Conservation (phyloP, 768 basidiomycete genomes). For the Amanita brunnescens region DNA sequence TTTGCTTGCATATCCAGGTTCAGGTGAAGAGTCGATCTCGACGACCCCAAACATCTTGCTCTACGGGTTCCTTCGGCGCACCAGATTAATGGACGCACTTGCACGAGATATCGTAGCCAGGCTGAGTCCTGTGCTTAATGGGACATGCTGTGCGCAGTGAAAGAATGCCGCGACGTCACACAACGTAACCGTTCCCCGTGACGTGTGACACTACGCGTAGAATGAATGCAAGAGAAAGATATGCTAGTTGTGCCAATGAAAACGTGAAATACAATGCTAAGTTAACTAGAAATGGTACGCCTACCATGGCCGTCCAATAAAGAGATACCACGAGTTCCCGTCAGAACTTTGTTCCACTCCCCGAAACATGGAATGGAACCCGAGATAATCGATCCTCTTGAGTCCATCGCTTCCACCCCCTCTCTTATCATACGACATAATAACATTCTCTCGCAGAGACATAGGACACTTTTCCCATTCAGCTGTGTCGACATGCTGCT, state of each 20-base stretch:
- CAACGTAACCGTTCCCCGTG: neutral
- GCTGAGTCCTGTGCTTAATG: neutral
- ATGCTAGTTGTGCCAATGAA: neutral
- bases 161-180: neutral
- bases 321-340: constrained; percentile 3
- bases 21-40: neutral
- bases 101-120: neutral
- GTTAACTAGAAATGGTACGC: neutral
- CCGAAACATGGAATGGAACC: constrained; percentile 5
- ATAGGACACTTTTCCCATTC: constrained; percentile 3
- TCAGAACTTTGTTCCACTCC: constrained; percentile 3
- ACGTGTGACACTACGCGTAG: neutral
- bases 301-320: constrained; percentile 4
- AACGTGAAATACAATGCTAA: neutral
- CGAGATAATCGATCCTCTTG: constrained; percentile 8
- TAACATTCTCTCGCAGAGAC: neutral
- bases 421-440: constrained; percentile 1
- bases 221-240: neutral
- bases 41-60: neutral
- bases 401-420: neutral
- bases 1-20: neutral
- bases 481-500: neutral
- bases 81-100: neutral
- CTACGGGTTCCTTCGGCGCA: neutral
- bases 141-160: neutral